phyloP scores from a whole-genome alignment of 306 rosid species.

The Prunus salicina region DNA sequence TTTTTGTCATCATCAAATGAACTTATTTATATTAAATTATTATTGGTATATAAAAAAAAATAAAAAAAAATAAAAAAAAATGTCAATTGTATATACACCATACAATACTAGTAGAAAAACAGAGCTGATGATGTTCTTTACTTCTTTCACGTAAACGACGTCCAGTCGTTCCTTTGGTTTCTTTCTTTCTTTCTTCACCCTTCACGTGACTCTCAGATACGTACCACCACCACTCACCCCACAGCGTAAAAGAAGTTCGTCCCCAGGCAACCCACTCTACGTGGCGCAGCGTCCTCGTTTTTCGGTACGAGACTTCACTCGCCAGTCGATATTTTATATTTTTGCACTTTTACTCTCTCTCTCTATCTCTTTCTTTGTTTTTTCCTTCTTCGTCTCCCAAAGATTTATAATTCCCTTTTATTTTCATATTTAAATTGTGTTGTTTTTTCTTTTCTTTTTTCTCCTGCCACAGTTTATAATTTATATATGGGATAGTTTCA shows the following conservation, averaged over 20 bases:
- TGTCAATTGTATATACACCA: neutral
- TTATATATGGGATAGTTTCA: neutral
- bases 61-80: neutral
- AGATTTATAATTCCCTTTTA: neutral
- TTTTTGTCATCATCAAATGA: too few species aligned
- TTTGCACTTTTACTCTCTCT: neutral
- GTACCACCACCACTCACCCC: neutral
- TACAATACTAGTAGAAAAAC: neutral
- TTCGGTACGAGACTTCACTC: neutral
- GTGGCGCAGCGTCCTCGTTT: conserved; percentile 7
- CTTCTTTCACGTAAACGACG: neutral
- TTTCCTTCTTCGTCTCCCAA: neutral
- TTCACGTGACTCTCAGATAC: neutral
- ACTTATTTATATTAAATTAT: too few species aligned
- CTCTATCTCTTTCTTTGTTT: neutral
- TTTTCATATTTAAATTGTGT: neutral
- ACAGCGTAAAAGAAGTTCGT: neutral
- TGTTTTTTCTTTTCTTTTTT: neutral
- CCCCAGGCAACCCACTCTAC: neutral
- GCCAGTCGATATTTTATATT: neutral
- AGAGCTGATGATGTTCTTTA: neutral
- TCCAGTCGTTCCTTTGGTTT: neutral
- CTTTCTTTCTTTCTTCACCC: neutral
- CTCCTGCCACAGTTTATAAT: neutral
- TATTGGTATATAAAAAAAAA: too few species aligned